Evolutionary conservation across 78 protist genomes (phyloP).

Genomic region (Ministeria vibrans): DNA sequence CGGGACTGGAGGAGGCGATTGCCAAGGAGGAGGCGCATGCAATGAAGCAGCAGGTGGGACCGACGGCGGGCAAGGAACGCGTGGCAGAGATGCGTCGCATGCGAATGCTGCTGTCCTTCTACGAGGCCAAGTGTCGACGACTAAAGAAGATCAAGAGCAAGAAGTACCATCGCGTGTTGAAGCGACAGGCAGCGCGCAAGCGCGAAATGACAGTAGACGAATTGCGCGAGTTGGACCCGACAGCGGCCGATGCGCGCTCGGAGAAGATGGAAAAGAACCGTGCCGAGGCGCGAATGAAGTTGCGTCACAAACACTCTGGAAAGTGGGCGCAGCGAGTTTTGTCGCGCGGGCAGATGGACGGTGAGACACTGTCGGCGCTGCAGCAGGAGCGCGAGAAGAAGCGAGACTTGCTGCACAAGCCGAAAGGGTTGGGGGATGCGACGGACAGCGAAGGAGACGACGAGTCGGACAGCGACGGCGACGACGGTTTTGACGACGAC

Average conservation of each 20-base stretch:
- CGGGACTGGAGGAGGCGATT: background rate
- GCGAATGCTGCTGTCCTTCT: conserved; percentile 38
- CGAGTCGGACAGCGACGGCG: background rate
- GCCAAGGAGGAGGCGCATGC: background rate
- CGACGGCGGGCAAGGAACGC: conserved; percentile 17
- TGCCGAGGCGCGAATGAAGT: conserved; percentile 45
- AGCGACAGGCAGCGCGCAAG: background rate
- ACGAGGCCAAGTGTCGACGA: conserved; percentile 37
- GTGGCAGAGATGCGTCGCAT: conserved; percentile 25
- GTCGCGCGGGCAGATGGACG: conserved; percentile 33
- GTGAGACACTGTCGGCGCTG: conserved; percentile 12
- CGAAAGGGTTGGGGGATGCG: background rate
- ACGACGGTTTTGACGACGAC: conserved; percentile 1
- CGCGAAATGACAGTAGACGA: conserved; percentile 26
- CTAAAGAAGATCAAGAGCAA: conserved; percentile 45
- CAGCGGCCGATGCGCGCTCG: conserved; percentile 19
- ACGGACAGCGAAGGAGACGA: background rate
- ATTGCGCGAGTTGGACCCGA: conserved; percentile 31
- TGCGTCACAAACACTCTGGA: conserved; percentile 37
- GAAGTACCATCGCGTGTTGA: conserved; percentile 7
- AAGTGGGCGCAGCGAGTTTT: conserved; percentile 42
- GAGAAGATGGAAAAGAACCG: conserved; percentile 26
- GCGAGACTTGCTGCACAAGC: background rate
- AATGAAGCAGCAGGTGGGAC: background rate
- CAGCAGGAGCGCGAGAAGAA: conserved; percentile 14